These are phyloP conservation scores for Nidularia sp. DNA, from an alignment of 768 basidiomycete species.

Conservation along the genomic window DNA sequence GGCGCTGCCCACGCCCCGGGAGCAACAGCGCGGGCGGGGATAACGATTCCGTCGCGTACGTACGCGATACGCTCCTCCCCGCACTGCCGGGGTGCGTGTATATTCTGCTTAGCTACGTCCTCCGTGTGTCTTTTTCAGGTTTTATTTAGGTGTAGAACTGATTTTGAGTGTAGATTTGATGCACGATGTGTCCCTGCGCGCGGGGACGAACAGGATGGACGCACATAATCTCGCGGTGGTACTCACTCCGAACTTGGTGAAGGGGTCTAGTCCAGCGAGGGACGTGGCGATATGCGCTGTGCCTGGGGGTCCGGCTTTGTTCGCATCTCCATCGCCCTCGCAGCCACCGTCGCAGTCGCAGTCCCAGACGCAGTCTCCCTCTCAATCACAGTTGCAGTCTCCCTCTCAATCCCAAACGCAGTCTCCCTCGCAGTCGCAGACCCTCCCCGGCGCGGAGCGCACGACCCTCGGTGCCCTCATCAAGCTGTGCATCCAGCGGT, in stretches of 20 bases:
- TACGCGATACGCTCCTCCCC: constrained; percentile 65
- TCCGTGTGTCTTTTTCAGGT: constrained; percentile 40
- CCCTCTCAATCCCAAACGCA: constrained; percentile 1
- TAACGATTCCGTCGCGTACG: constrained; percentile 55
- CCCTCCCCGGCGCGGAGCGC: constrained; percentile 22
- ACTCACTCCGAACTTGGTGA: constrained; percentile 75
- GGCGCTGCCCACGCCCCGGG: constrained; percentile 60
- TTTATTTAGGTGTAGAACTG: constrained; percentile 1
- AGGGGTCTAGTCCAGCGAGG: constrained; percentile 58
- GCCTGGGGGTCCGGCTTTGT: constrained; percentile 40
- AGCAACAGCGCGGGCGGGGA: constrained; percentile 56
- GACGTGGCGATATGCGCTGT: constrained; percentile 76
- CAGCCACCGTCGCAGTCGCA: constrained; percentile 1
- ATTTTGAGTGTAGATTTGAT: constrained; percentile 53
- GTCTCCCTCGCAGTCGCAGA: constrained; percentile 1
- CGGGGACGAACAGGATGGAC: constrained; percentile 73
- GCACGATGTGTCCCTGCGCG: constrained; percentile 71
- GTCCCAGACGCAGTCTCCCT: constrained; percentile 1
- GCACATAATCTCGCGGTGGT: constrained; percentile 81
- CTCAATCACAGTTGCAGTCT: not conserved
- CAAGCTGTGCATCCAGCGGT: constrained; percentile 75
- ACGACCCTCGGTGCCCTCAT: constrained; percentile 70
- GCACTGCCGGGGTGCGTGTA: constrained; percentile 67
- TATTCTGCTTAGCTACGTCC: constrained; percentile 66
- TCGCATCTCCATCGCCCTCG: constrained; percentile 17